Base-by-base conservation (phyloP, 2,329 filamentous ascomycete genomes). In the Moelleriella libera region DNA sequence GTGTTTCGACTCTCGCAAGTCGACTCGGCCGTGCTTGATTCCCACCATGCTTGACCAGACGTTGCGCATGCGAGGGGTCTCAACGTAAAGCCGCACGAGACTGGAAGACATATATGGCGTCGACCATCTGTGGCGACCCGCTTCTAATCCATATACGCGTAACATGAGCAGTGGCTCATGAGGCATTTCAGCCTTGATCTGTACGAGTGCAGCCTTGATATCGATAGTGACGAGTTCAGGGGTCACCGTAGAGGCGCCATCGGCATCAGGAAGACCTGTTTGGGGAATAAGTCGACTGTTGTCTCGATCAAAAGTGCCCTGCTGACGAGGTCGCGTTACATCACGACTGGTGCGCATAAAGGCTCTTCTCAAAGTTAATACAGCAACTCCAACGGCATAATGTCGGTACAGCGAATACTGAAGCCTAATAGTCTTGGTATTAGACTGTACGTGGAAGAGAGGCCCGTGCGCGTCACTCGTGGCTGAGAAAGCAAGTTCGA, bases 351-450 rank as follows among this genome's bases (percentile, higher is more conserved):
- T 73, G 49, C 67, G 71, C 61, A 78, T 63, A 52, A 89, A 85
- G 0, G 84, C 83, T 57, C 80, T 80, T 47, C 75, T 74, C 29
- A 98, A 63, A 3, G 94, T 86, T 59, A 81, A 82, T 29, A 76
- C 69, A 7, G 90, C 92, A 50, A 97, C 80, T 1, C 88, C 85
- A 30, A 94, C 74, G 0, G 89, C 84, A 59, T 96, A 98, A 60
- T 95, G 89, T 4, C 89, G 83, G 62, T 94, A 95, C 0, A 98
- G 75, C 0, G 94, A 98, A 60, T 97, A 97, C 45, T 94, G 84
- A 6, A 94, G 59, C 51, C 86, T 79, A 2, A 98, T 67, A 5
- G 85, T 87, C 54, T 84, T 83, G 21, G 92, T 75, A 46, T 85
- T 78, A 0, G 87, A 85, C 54, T 94, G 88, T 42, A 97, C 67